Base-by-base conservation (phyloP, 176 grass and related monocot genomes). In the Aegilops tauschii region DNA sequence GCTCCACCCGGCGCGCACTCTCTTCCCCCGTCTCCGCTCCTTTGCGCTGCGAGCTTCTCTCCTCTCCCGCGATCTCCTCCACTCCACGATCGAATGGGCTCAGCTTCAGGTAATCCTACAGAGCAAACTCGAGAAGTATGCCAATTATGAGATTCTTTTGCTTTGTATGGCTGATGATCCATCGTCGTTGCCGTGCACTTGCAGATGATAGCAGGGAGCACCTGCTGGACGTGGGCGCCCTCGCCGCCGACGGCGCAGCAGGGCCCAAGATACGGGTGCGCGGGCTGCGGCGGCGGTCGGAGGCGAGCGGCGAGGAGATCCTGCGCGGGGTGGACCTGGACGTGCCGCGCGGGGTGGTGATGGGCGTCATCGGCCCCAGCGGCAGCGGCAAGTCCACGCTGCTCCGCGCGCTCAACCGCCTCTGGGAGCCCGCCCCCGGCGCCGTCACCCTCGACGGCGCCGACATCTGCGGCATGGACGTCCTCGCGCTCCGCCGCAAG, bases 321-420 rank as follows among this genome's bases (percentile, higher is more conserved):
- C 88, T 98, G 13, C 80, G 80, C 0, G 86, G 82, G 7, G 90
- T 96, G 30, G 82, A 83, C 89, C 82, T 98, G 37, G 92, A 94
- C 56, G 92, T 98, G n/a, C 96, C 93, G 34, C 74, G 66, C 8
- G 96, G 94, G 0, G 85, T 94, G 9, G 84, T 98, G 12, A 69
- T 96, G 82, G 96, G 92, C 64, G 71, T 96, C 83, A 98, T 98
- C 89, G 96, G 96, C 3, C 96, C 96, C 75, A 98, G 96, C 84
- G 96, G 96, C 83, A 98, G 96, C 93, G 93, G 96, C 80, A 98
- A 98, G 89, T 96, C 96, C 59, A 98, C 96, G 65, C 88, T 98
- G 68, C 92, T 98, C 84, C 92, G 96, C 32, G 88, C 90, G 45
- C 88, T 98, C 88, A 98, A 96, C 87, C 96, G 96, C 31, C 88